phyloP scores from a whole-genome alignment of 306 rosid species.

The Citrullus colocynthis region DNA sequence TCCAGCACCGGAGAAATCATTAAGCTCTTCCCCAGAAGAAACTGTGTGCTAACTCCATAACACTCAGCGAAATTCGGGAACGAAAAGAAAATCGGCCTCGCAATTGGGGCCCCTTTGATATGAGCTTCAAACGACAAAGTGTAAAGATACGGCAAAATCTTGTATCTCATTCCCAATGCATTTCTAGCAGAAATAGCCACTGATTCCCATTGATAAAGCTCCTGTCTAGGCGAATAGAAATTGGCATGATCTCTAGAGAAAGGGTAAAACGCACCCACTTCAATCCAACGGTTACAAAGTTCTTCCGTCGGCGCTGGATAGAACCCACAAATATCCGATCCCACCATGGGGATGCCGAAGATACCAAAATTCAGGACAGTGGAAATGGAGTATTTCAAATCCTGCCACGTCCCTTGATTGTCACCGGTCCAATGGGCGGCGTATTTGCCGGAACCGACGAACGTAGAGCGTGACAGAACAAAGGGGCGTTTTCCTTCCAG shows the following conservation, averaged over 20 bases:
- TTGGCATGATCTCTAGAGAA: conserved; percentile 94
- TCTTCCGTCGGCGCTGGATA: conserved; percentile 87
- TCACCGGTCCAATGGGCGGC: conserved; percentile 98
- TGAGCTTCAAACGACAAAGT: conserved; percentile 78
- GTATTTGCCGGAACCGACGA: conserved; percentile 74
- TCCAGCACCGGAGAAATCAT: conserved; percentile 81
- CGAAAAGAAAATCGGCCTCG: conserved; percentile 87
- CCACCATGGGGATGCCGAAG: conserved; percentile 96
- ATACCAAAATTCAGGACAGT: conserved; percentile 85
- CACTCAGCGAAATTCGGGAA: conserved; percentile 51
- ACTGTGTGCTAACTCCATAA: conserved; percentile 71
- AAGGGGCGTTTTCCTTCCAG: conserved; percentile 79
- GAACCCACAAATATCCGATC: conserved; percentile 87
- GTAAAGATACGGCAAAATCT: conserved; percentile 75
- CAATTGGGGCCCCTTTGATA: conserved; percentile 67
- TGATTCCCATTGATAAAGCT: conserved; percentile 88
- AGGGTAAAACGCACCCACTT: conserved; percentile 90
- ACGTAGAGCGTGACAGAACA: conserved; percentile 71
- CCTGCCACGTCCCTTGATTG: conserved; percentile 75
- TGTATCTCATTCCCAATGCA: conserved; percentile 75
- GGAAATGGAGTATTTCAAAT: conserved; percentile 73
- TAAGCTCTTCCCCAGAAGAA: conserved; percentile 61
- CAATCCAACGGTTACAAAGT: conserved; percentile 94
- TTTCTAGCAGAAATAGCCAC: conserved; percentile 78
- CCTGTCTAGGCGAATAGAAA: conserved; percentile 81